Evolutionary conservation across 2,329 filamentous ascomycete genomes (phyloP).

Genomic region (Claviceps humidiphila): DNA sequence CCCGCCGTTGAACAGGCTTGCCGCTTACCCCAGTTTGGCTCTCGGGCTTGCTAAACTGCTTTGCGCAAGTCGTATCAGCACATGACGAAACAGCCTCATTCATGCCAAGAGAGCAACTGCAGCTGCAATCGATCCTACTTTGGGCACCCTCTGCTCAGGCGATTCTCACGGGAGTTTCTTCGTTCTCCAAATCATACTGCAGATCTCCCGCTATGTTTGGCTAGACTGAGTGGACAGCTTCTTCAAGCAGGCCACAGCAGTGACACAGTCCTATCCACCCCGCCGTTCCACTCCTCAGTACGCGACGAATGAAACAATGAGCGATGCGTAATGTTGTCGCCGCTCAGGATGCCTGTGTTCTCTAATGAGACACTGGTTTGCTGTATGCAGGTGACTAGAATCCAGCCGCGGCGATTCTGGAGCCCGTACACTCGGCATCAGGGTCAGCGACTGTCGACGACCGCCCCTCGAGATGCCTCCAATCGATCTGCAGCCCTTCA

Average conservation of each 20-base stretch:
- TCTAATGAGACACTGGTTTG: neutral
- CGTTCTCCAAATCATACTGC: neutral
- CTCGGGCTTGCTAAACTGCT: neutral
- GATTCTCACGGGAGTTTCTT: neutral
- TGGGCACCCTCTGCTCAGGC: neutral
- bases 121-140: neutral
- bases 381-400: neutral
- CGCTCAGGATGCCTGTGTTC: constrained; percentile 1
- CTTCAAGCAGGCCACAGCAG: neutral
- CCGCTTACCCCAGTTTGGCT: neutral
- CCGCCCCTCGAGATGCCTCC: constrained; percentile 10
- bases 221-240: neutral
- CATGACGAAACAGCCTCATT: neutral
- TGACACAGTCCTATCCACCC: neutral
- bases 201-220: neutral
- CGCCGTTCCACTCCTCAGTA: neutral
- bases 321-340: neutral
- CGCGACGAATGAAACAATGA: neutral
- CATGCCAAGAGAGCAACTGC: neutral
- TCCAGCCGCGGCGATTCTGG: neutral
- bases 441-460: constrained; percentile 1
- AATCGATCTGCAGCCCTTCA: constrained; percentile 37
- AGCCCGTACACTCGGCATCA: neutral
- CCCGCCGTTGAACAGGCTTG: neutral
- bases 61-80: neutral